Evolutionary conservation across 2,329 filamentous ascomycete species (phyloP).

Genomic region (Sclerotiophoma versabilis): DNA sequence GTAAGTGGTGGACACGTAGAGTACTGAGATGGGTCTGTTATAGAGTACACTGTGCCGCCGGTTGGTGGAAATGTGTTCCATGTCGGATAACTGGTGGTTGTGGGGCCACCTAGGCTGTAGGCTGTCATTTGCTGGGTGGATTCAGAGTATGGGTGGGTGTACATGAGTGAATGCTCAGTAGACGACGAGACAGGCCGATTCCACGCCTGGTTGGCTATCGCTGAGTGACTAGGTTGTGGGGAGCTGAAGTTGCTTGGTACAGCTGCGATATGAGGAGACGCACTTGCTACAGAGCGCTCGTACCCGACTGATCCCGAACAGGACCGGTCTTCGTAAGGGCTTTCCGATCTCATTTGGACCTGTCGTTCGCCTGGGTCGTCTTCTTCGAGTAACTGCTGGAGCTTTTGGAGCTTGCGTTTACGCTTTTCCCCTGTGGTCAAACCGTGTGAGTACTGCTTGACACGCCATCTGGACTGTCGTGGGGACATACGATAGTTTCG

Average conservation of each 20-base stretch:
- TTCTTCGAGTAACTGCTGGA: slow-evolving; percentile 44
- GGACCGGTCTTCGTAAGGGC: slow-evolving; percentile 22
- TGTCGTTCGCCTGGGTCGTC: slow-evolving; percentile 25
- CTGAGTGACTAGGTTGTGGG: background rate
- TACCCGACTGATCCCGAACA: slow-evolving; percentile 31
- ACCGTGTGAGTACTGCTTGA: background rate
- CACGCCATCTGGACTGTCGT: background rate
- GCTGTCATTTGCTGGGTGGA: background rate
- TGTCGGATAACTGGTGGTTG: background rate
- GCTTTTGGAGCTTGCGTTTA: slow-evolving; percentile 47
- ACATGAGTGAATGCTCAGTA: background rate
- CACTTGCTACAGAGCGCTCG: slow-evolving; percentile 3
- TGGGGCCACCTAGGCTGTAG: background rate
- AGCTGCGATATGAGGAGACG: slow-evolving; percentile 4
- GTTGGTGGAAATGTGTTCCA: background rate
- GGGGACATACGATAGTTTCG: slow-evolving; percentile 45
- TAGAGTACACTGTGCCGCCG: background rate
- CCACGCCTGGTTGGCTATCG: background rate
- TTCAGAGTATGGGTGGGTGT: background rate
- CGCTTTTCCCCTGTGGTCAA: slow-evolving; percentile 43
- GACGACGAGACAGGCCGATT: background rate
- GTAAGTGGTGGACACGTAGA: background rate
- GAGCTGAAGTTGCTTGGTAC: background rate
- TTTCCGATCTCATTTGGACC: slow-evolving; percentile 19
- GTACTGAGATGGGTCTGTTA: background rate